A percentile compares a stretch with the other conserved stretches of the same genome.
These are phyloP conservation scores for Pharnaceum exiguum DNA, from an alignment of 148 eudicot species.

Conservation along the genomic window DNA sequence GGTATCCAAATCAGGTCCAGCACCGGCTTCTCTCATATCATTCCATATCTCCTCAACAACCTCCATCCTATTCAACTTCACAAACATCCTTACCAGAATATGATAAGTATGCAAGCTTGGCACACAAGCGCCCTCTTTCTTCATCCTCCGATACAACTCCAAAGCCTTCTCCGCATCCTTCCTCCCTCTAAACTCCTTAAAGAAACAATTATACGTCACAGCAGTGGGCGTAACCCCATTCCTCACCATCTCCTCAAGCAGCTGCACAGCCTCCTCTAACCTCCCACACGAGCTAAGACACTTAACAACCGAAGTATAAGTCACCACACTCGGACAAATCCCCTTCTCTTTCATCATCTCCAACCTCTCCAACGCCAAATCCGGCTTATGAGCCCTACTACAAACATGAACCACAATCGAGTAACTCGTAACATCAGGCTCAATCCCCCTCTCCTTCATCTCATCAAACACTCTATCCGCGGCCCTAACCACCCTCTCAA, in stretches of 20 bases:
- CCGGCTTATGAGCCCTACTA: constrained; percentile 86
- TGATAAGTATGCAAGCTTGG: constrained; percentile 60
- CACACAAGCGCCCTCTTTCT: constrained; percentile 44
- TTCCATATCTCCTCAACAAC: constrained; percentile 72
- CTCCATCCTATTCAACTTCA: constrained; percentile 51
- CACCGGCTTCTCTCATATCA: constrained; percentile 59
- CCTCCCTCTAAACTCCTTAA: constrained; percentile 84
- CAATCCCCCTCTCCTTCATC: constrained; percentile 75
- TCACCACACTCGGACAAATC: constrained; percentile 64
- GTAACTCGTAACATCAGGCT: constrained; percentile 89
- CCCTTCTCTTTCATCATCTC: constrained; percentile 68
- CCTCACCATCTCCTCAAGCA: constrained; percentile 65
- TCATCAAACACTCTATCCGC: constrained; percentile 81
- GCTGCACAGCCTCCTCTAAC: constrained; percentile 58
- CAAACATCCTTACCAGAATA: constrained; percentile 68
- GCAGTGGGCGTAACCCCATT: constrained; percentile 72
- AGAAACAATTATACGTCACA: constrained; percentile 85
- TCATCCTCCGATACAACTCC: constrained; percentile 74
- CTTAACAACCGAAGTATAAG: constrained; percentile 87
- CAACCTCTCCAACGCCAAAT: constrained; percentile 59
- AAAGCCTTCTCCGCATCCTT: constrained; percentile 70
- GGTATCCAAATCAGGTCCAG: constrained; percentile 86
- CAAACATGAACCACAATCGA: constrained; percentile 88
- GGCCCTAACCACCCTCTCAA: constrained; percentile 58
- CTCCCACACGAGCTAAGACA: constrained; percentile 92